Percentiles rank a stretch among this genome's conserved stretches.
Evolutionary conservation across 2,329 filamentous ascomycete species (phyloP).

Genomic region (Hypoxylon sp.): DNA sequence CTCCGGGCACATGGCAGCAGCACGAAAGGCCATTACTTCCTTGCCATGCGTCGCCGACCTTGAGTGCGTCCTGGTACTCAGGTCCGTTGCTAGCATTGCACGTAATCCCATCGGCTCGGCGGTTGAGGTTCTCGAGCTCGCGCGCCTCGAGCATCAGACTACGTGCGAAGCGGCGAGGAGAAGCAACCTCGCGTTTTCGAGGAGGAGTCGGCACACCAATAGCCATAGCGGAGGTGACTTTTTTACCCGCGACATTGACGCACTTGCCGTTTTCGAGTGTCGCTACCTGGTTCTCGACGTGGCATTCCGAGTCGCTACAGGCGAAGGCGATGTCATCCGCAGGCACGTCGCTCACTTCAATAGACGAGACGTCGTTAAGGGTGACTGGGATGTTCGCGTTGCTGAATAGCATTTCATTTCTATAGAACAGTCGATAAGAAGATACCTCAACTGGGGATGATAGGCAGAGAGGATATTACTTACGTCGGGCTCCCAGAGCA

Average conservation of each 20-base stretch:
- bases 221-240: constrained; percentile 29
- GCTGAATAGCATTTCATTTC: constrained; percentile 16
- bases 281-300: constrained; percentile 35
- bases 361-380: constrained; percentile 26
- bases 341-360: constrained; percentile 29
- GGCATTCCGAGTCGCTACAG: constrained; percentile 31
- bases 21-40: constrained; percentile 21
- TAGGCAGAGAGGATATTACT: background rate
- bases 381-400: constrained; percentile 25
- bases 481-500: constrained; percentile 29
- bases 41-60: constrained; percentile 33
- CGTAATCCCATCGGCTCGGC: constrained; percentile 8
- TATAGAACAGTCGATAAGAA: background rate
- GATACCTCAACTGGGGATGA: background rate
- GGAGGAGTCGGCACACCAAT: constrained; percentile 32
- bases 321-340: constrained; percentile 27
- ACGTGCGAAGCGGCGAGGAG: constrained; percentile 13
- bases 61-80: constrained; percentile 29
- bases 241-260: constrained; percentile 29
- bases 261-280: constrained; percentile 29
- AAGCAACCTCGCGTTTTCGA: background rate
- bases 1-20: constrained; percentile 33
- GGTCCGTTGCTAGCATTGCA: constrained; percentile 25
- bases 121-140: constrained; percentile 2
- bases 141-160: constrained; percentile 22